These are phyloP conservation scores for Candolleomyces eurysporus DNA, from an alignment of 768 basidiomycete genomes.

Conservation along the genomic window DNA sequence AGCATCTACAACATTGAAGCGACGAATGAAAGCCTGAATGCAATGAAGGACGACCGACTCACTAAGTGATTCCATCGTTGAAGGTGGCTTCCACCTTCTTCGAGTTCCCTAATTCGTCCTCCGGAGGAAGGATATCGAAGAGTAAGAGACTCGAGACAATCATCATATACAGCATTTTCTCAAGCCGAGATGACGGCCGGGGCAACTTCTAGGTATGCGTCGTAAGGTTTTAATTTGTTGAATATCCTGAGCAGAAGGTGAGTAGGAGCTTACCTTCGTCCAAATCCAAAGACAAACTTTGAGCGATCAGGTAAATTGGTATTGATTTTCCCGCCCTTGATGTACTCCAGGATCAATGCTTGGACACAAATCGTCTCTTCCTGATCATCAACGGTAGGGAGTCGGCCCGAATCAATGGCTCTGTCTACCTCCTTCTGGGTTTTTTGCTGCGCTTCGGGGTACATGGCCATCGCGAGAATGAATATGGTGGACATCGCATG, in stretches of 20 bases:
- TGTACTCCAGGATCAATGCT: conserved; percentile 11
- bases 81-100: conserved; percentile 5
- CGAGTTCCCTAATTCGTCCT: conserved; percentile 16
- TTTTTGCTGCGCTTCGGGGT: conserved; percentile 14
- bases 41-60: too few species aligned
- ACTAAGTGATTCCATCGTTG: too few species aligned
- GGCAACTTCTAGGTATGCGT: conserved; percentile 12
- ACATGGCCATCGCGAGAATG: conserved; percentile 11
- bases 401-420: conserved; percentile 11
- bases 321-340: conserved; percentile 6
- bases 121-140: conserved; percentile 15
- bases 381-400: conserved; percentile 13
- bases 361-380: conserved; percentile 13
- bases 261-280: background rate
- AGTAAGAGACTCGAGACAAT: conserved; percentile 14
- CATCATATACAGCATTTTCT: conserved; percentile 13
- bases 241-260: background rate
- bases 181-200: conserved; percentile 17
- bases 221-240: too few species aligned
- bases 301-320: conserved; percentile 19
- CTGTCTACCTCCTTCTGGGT: conserved; percentile 15
- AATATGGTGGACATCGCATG: conserved; percentile 2
- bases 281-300: conserved; percentile 24
- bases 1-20: too few species aligned
- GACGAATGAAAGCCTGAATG: too few species aligned